Percentiles rank a stretch among this genome's conserved stretches.
Conservation (phyloP, 306 rosid species). For the Senna tora region DNA sequence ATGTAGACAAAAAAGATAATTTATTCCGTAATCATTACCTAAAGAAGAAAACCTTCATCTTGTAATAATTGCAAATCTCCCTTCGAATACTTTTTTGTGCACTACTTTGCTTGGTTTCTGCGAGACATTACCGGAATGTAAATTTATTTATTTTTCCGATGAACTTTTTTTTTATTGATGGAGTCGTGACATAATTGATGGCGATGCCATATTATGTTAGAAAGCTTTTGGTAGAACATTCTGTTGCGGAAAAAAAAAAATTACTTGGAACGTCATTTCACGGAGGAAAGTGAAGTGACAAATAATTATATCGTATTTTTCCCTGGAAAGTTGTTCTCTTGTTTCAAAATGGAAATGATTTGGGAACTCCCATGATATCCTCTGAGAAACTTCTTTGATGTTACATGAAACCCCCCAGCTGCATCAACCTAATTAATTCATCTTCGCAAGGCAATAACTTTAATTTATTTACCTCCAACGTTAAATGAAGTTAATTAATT, state of each 20-base stretch:
- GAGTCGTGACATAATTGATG: background rate
- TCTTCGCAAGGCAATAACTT: background rate
- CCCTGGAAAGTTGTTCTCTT: background rate
- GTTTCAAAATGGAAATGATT: conserved; percentile 10
- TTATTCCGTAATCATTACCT: background rate
- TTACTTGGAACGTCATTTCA: conserved; percentile 15
- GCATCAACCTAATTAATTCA: background rate
- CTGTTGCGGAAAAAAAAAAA: background rate
- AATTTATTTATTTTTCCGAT: background rate
- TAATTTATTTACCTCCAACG: background rate
- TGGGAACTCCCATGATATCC: conserved; percentile 15
- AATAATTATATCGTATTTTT: background rate
- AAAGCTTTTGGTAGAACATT: conserved; percentile 26
- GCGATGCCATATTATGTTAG: background rate
- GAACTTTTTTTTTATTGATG: background rate
- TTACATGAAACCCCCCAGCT: background rate
- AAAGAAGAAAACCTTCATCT: background rate
- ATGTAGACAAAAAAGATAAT: too few relatives aligned
- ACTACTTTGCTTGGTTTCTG: background rate
- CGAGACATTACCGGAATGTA: background rate
- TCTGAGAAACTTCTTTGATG: conserved; percentile 19
- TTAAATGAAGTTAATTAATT: background rate
- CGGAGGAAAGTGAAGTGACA: background rate
- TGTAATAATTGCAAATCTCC: background rate
- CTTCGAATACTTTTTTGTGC: background rate